Evolutionary conservation across 768 basidiomycete genomes (phyloP), one percentile per base, ranked within the genome.

Genomic region (Cystofilobasidium macerans): DNA sequence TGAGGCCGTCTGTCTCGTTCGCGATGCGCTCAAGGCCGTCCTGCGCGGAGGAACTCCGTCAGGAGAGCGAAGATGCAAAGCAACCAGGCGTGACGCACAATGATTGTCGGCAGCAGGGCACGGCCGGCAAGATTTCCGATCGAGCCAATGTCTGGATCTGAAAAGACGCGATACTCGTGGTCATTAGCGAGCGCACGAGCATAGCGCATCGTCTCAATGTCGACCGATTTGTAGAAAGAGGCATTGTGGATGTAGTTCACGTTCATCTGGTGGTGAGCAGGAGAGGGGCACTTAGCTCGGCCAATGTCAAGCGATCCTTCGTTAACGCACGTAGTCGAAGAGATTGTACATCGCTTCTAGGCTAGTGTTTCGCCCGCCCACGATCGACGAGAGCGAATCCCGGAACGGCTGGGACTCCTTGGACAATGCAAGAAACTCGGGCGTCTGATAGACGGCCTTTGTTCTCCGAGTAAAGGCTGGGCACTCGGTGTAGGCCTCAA

Each of bases 111-210:
- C 42, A 91, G 78, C 68, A 89, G 78, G 43, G 88, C 87, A 69
- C 86, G 86, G 43, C 87, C 87, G 72, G 90, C 86, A 73, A 93
- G 30, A 30, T 64, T 58, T 1, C 62, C 69, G 72, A 92, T 81
- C 60, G 85, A 82, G 1, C 82, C 78, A 0, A 76, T 73, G 66
- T 82, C 82, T 3, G 84, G n/a, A 45, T 70, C 72, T 30, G 74
- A 83, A 79, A 91, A 92, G 71, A 90, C 74, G 22, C 82, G 83
- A 68, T 82, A 78, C 75, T 91, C 88, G 76, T 90, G 88, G 80
- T 80, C 87, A 79, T 92, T 79, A 22, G 88, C 89, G 69, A 85
- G 81, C 68, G 79, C 80, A 59, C 83, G 86, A 42, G 86, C 85
- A 74, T 87, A 87, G 70, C 87, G 84, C 68, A 62, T 28, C 30